Evolutionary conservation across 2,329 filamentous ascomycete species (phyloP).

Genomic region (Pestalotiopsis sp.): DNA sequence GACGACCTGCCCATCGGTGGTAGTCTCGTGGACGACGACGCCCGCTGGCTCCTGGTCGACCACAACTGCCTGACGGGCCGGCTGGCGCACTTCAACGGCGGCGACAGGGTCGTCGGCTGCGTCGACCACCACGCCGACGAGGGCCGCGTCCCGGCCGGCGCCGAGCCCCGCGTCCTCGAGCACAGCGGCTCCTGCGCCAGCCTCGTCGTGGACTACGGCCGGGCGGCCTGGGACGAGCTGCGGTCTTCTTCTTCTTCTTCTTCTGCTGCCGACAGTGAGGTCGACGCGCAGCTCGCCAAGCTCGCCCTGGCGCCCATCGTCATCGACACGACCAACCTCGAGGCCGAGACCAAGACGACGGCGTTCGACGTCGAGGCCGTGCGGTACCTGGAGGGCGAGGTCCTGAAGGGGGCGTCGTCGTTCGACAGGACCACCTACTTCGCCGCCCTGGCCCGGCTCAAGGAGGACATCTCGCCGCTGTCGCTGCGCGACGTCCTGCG

Average conservation of each 20-base stretch:
- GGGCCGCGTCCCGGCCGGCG: conserved; percentile 45
- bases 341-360: conserved; percentile 64
- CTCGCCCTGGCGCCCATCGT: conserved; percentile 72
- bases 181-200: conserved; percentile 75
- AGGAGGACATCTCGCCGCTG: conserved; percentile 66
- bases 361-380: conserved; percentile 61
- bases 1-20: conserved; percentile 59
- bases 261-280: conserved; percentile 40
- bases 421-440: conserved; percentile 63
- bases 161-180: conserved; percentile 62
- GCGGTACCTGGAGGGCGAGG: conserved; percentile 56
- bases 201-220: conserved; percentile 64
- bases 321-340: conserved; percentile 72
- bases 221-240: conserved; percentile 59
- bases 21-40: conserved; percentile 49
- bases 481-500: conserved; percentile 68
- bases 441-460: conserved; percentile 61
- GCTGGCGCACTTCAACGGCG: conserved; percentile 52
- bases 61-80: conserved; percentile 73
- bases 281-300: conserved; percentile 64
- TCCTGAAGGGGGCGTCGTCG: neutral
- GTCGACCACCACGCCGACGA: conserved; percentile 85
- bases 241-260: conserved; percentile 24
- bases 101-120: conserved; percentile 59
- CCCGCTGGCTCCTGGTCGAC: conserved; percentile 76